Base-by-base conservation (phyloP, 176 grass and related monocot species). In the Triticum urartu region DNA sequence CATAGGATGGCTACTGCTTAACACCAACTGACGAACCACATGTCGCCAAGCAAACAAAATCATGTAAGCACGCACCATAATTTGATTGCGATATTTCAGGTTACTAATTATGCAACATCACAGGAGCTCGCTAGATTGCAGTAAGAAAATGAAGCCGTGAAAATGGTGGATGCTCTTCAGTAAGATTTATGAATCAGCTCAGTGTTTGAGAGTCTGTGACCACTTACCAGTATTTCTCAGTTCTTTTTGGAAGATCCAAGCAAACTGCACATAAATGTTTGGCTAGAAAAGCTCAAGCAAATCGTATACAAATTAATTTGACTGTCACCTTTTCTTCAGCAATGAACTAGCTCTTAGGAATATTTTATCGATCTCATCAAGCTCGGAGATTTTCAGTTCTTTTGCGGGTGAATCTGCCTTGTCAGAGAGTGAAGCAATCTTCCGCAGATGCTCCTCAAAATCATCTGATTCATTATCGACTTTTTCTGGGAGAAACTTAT, bases 311-410 rank as follows among this genome's bases (percentile, higher is more conserved):
- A 33, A 68, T 79, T 61, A 69, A 85, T 32, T 20, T 50, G 48
- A 11, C 14, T 6, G 66, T 99, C 80, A 94, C 81, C 79, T 89
- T 84, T 91, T 94, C 89, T 89, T 99, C 83, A 99, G 78, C 77
- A 99, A 86, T 67, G 90, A 89, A 84, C 94, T 99, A 83, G 97
- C 97, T 89, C 97, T 96, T 68, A 99, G 71, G 84, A 99, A 99
- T 65, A 99, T 99, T 85, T 91, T 95, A 78, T 99, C 92, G 22
- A 99, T 90, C 87, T 96, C 97, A 70, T 99, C 97, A 58, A 99
- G 88, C 73, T 99, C 88, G 1, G 87, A 90, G 8, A 96, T 79
- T 85, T 94, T 92, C 62, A 94, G 50, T 85, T 99, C 90, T 90
- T 91, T 96, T 62, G 84, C 87, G 43, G 82, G 83, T 26, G 91